phyloP scores from a whole-genome alignment of 768 basidiomycete genomes.

The Russula earlei region DNA sequence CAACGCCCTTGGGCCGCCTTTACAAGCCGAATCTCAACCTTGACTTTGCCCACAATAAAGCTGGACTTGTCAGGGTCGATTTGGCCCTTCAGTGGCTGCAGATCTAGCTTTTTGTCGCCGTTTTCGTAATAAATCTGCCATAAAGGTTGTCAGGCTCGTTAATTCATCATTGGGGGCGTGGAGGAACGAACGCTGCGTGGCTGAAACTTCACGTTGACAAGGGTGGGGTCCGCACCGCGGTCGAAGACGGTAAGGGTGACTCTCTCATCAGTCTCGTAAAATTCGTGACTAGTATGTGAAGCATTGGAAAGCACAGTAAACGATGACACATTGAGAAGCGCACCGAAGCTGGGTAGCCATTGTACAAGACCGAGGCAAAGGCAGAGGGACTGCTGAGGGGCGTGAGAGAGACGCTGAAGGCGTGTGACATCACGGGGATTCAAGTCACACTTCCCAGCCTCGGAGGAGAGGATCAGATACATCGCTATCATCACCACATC shows the following conservation, averaged over 20 bases:
- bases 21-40: slow-evolving; percentile 73
- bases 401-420: too few relatives aligned
- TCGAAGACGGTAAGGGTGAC: slow-evolving; percentile 72
- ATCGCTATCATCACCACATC: too few relatives aligned
- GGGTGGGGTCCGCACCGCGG: slow-evolving; percentile 56
- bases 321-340: background rate
- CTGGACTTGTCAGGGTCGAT: slow-evolving; percentile 57
- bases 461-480: too few relatives aligned
- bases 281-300: slow-evolving; percentile 46
- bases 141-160: background rate
- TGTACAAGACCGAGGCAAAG: too few relatives aligned
- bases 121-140: slow-evolving; percentile 50
- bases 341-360: slow-evolving; percentile 15
- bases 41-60: slow-evolving; percentile 71
- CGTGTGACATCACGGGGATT: too few relatives aligned
- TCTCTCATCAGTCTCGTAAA: slow-evolving; percentile 77
- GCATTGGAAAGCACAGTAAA: background rate
- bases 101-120: slow-evolving; percentile 57
- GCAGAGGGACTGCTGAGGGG: slow-evolving; percentile 17
- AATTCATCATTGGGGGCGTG: background rate
- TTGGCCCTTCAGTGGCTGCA: slow-evolving; percentile 77
- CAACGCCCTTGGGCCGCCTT: slow-evolving; percentile 66
- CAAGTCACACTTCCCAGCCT: too few relatives aligned
- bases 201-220: slow-evolving; percentile 54
- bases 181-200: slow-evolving; percentile 43